phyloP scores from a whole-genome alignment of 371 early-diverging fungal species.

The Actinomortierella ambigua region DNA sequence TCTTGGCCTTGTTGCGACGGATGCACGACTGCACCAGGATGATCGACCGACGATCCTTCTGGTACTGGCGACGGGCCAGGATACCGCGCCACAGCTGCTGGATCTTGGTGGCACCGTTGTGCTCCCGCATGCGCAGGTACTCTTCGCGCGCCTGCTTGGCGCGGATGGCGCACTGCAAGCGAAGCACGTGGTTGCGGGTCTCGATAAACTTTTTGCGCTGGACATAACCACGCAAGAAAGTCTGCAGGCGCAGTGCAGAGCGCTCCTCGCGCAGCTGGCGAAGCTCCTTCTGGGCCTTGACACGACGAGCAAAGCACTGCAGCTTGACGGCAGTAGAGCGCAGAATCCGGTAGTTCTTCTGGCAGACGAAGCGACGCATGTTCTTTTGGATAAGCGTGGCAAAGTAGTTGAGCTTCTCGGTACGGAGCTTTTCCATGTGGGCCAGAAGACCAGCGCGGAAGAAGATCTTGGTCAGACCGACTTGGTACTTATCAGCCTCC shows the following conservation, averaged over 20 bases:
- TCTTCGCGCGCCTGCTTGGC: slow-evolving; percentile 59
- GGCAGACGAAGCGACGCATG: slow-evolving; percentile 75
- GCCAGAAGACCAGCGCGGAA: slow-evolving; percentile 99
- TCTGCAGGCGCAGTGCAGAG: slow-evolving; percentile 83
- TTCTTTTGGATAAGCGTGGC: slow-evolving; percentile 92
- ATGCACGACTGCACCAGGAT: slow-evolving; percentile 80
- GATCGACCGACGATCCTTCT: slow-evolving; percentile 55
- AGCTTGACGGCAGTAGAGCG: slow-evolving; percentile 60
- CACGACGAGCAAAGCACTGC: slow-evolving; percentile 69
- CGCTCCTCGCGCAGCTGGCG: slow-evolving; percentile 64
- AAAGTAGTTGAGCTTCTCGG: slow-evolving; percentile 79
- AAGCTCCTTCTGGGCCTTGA: slow-evolving; percentile 60
- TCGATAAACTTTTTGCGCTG: slow-evolving; percentile 58
- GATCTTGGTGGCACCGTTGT: slow-evolving; percentile 78
- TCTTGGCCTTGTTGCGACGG: slow-evolving; percentile 74
- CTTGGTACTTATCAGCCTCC: slow-evolving; percentile 88
- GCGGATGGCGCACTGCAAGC: slow-evolving; percentile 61
- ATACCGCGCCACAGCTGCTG: slow-evolving; percentile 69
- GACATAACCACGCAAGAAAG: slow-evolving; percentile 66
- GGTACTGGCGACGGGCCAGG: slow-evolving; percentile 63
- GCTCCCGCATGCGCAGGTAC: slow-evolving; percentile 59
- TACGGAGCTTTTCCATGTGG: slow-evolving; percentile 86
- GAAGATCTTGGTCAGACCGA: slow-evolving; percentile 98
- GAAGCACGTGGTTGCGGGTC: slow-evolving; percentile 39
- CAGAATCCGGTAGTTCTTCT: slow-evolving; percentile 68